Evolutionary conservation across 2,329 filamentous ascomycete species (phyloP).

Genomic region (Stylonectria norvegica): DNA sequence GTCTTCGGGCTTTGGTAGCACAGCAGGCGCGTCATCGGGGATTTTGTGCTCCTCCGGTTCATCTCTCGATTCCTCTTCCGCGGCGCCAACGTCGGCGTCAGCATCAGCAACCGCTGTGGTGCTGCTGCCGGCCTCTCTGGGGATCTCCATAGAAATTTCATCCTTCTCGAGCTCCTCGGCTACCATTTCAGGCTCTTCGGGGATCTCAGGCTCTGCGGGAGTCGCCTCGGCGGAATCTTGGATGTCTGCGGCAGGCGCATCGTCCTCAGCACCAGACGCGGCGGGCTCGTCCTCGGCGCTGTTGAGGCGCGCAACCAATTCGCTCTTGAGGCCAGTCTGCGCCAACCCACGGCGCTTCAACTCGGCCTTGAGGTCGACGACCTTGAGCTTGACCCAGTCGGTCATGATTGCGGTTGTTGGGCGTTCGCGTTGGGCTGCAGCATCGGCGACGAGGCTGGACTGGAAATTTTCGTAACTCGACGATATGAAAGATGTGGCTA

Average conservation of each 20-base stretch:
- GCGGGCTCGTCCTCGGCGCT: conserved; percentile 17
- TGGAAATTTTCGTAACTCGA: background rate
- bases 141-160: background rate
- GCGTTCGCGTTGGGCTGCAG: conserved; percentile 1
- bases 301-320: conserved; percentile 63
- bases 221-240: conserved; percentile 6
- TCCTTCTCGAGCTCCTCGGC: conserved; percentile 7
- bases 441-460: background rate
- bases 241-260: conserved; percentile 13
- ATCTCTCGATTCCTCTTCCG: conserved; percentile 1
- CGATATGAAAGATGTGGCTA: background rate
- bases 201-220: conserved; percentile 11
- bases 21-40: conserved; percentile 4
- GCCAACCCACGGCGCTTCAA: conserved; percentile 69
- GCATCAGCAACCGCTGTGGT: conserved; percentile 4
- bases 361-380: conserved; percentile 71
- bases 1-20: background rate
- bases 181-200: conserved; percentile 7
- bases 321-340: conserved; percentile 67
- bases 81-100: background rate
- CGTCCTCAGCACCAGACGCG: conserved; percentile 8
- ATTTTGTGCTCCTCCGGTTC: conserved; percentile 8
- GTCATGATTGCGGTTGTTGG: conserved; percentile 37
- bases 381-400: conserved; percentile 62
- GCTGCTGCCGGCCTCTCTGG: background rate